phyloP scores from a whole-genome alignment of 2,329 filamentous ascomycete species.

The Fusarium sororula region DNA sequence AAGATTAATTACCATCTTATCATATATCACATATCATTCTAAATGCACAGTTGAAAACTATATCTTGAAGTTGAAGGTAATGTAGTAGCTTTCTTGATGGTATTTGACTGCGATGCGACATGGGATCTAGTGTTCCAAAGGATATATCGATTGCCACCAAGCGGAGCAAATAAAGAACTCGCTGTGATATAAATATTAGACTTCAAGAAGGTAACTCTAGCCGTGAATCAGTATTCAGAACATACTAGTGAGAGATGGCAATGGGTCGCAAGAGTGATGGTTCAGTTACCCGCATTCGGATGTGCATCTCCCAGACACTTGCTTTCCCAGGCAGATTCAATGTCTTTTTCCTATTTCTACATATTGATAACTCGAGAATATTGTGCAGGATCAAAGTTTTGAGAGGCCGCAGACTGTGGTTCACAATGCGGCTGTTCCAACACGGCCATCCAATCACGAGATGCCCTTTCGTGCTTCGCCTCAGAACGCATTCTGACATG shows the following conservation, averaged over 20 bases:
- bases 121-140: fast-evolving
- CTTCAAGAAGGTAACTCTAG: fast-evolving
- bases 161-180: fast-evolving
- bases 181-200: fast-evolving
- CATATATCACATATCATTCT: neutral
- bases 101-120: neutral
- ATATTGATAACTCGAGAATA: fast-evolving
- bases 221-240: fast-evolving
- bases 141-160: neutral
- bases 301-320: too few relatives aligned
- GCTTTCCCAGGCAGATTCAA: neutral
- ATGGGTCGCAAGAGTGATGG: neutral
- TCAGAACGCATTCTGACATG: neutral
- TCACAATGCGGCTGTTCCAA: neutral
- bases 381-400: fast-evolving
- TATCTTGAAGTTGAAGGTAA: neutral
- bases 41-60: fast-evolving
- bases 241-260: neutral
- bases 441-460: neutral
- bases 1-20: neutral
- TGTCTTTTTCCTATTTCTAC: fast-evolving
- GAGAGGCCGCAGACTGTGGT: fast-evolving
- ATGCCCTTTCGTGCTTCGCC: neutral
- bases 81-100: neutral
- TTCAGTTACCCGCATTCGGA: neutral